Evolutionary conservation across 805 yeast species (phyloP).

Genomic region (Scheffersomyces amazonensis): DNA sequence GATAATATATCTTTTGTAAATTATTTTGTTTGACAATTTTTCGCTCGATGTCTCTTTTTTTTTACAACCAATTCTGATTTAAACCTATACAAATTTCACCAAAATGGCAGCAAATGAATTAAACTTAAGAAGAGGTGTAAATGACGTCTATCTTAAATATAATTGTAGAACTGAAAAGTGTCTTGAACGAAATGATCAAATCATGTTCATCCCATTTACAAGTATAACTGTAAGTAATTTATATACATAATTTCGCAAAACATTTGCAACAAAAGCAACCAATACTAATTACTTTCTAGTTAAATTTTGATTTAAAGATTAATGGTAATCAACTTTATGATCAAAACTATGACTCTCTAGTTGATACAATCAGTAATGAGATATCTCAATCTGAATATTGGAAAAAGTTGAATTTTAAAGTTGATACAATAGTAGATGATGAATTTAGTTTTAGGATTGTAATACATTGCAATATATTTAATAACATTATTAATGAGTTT

Average conservation of each 20-base stretch:
- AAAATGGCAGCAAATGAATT: slow-evolving; percentile 1
- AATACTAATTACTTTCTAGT: slow-evolving; percentile 1
- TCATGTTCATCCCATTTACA: background rate
- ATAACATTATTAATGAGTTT: background rate
- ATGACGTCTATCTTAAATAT: slow-evolving; percentile 7
- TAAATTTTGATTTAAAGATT: slow-evolving; percentile 1
- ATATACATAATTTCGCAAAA: too few species aligned
- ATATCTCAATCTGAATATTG: slow-evolving; percentile 5
- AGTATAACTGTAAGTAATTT: background rate
- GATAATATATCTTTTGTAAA: background rate
- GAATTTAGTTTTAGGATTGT: background rate
- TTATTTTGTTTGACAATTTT: background rate
- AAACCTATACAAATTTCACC: background rate
- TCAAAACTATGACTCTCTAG: slow-evolving; percentile 6
- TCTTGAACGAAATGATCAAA: background rate
- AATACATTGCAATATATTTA: background rate
- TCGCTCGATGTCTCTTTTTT: background rate
- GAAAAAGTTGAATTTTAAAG: slow-evolving; percentile 8
- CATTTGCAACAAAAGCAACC: too few species aligned
- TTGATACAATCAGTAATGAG: slow-evolving; percentile 10
- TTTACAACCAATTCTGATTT: slow-evolving; percentile 7
- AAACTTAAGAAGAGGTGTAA: slow-evolving; percentile 5
- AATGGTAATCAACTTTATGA: background rate
- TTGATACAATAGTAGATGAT: slow-evolving; percentile 6
- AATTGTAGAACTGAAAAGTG: background rate